Percentiles rank a stretch among this genome's conserved stretches.
phyloP scores from a whole-genome alignment of 2,329 filamentous ascomycete genomes.

The Chrysoporthe puriensis region DNA sequence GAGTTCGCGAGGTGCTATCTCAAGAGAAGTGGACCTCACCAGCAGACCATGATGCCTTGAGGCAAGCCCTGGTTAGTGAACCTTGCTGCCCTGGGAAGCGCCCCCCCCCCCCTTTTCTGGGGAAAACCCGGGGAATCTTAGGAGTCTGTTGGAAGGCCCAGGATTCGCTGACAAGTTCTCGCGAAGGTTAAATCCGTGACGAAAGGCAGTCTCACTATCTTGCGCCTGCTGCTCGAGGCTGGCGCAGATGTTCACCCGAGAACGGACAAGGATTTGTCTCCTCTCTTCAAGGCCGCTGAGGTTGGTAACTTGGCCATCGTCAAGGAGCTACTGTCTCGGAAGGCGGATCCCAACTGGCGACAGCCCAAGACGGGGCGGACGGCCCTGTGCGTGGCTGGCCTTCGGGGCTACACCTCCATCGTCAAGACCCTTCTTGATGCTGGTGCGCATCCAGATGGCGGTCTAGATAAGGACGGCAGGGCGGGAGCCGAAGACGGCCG shows the following conservation, averaged over 20 bases:
- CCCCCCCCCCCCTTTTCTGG: too few relatives aligned
- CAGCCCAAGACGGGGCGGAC: slow-evolving; percentile 36
- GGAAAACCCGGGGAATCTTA: background rate
- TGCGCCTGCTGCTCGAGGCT: slow-evolving; percentile 42
- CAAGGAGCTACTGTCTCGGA: slow-evolving; percentile 38
- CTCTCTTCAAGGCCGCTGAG: slow-evolving; percentile 45
- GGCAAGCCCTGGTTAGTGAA: slow-evolving; percentile 39
- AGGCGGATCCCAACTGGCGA: slow-evolving; percentile 40
- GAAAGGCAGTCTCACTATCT: slow-evolving; percentile 41
- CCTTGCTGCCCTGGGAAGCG: background rate
- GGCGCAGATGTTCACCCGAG: slow-evolving; percentile 43
- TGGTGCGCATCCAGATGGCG: slow-evolving; percentile 40
- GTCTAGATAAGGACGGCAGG: slow-evolving; percentile 44
- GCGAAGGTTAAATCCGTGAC: slow-evolving; percentile 37
- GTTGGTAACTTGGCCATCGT: slow-evolving; percentile 41
- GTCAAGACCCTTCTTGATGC: slow-evolving; percentile 38
- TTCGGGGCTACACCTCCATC: slow-evolving; percentile 41
- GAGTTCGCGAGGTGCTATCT: slow-evolving; percentile 41
- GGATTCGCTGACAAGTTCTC: background rate
- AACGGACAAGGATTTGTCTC: slow-evolving; percentile 41
- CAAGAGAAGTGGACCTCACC: slow-evolving; percentile 41
- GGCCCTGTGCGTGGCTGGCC: slow-evolving; percentile 41
- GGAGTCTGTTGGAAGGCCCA: background rate
- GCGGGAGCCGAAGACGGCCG: slow-evolving; percentile 50
- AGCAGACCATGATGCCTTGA: slow-evolving; percentile 42